Conservation (phyloP, 306 rosid genomes). For the Quercus suber region DNA sequence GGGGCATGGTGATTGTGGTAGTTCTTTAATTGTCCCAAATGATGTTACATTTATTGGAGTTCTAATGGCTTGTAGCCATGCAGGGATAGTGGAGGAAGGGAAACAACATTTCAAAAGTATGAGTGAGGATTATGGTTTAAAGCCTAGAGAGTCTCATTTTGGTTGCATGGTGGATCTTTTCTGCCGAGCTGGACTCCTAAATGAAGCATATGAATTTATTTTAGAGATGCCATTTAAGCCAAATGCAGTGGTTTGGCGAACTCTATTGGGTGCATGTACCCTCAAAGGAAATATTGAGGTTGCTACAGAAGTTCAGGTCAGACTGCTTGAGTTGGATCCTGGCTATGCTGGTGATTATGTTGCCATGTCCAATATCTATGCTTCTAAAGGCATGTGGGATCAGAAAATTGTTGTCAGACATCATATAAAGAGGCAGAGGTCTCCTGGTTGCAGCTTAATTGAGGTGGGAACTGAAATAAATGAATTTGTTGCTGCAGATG, state of each 20-base stretch:
- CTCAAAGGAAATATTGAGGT: conserved; percentile 46
- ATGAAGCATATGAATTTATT: conserved; percentile 51
- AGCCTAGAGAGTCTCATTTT: conserved; percentile 51
- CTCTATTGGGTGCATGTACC: conserved; percentile 53
- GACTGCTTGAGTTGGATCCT: conserved; percentile 49
- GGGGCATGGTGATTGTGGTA: conserved; percentile 8
- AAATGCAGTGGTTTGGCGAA: conserved; percentile 54
- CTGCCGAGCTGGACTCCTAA: conserved; percentile 48
- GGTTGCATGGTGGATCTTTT: conserved; percentile 74
- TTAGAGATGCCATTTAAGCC: conserved; percentile 32
- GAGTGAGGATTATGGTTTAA: conserved; percentile 40
- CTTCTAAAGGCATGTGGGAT: conserved; percentile 57
- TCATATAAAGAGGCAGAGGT: conserved; percentile 36
- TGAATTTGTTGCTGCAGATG: conserved; percentile 11
- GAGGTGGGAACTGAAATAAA: neutral
- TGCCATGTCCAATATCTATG: conserved; percentile 61
- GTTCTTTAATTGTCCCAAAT: conserved; percentile 25
- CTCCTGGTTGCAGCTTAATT: conserved; percentile 18
- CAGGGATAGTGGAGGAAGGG: conserved; percentile 64
- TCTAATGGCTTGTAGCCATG: conserved; percentile 73
- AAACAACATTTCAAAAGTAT: conserved; percentile 50
- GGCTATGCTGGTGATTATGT: conserved; percentile 49
- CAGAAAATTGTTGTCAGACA: conserved; percentile 41
- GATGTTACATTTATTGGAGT: conserved; percentile 65
- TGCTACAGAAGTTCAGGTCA: conserved; percentile 34